These are phyloP conservation scores for Teunomyces barrocoloradensis DNA, from an alignment of 805 yeast genomes.

Conservation along the genomic window DNA sequence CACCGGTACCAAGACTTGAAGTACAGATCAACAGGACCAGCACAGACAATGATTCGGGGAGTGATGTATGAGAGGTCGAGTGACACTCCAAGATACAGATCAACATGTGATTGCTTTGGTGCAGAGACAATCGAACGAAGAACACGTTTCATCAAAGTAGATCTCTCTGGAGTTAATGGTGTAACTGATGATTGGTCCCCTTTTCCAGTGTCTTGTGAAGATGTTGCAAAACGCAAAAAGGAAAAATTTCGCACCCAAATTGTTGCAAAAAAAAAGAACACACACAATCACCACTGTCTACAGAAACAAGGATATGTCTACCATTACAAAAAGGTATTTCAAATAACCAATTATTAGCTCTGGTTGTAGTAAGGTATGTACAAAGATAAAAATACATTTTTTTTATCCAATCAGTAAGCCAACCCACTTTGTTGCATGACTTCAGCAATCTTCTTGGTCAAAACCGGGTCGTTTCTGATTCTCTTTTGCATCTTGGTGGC, in stretches of 20 bases:
- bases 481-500: constrained; percentile 88
- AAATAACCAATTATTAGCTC: background rate
- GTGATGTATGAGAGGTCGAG: constrained; percentile 70
- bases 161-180: too few relatives aligned
- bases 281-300: background rate
- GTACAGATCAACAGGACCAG: constrained; percentile 61
- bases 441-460: constrained; percentile 62
- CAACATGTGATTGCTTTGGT: constrained; percentile 21
- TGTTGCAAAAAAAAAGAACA: background rate
- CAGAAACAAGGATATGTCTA: background rate
- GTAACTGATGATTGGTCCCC: too few relatives aligned
- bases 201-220: too few relatives aligned
- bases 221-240: background rate
- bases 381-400: background rate
- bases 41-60: constrained; percentile 62
- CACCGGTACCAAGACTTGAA: constrained; percentile 51
- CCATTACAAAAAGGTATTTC: background rate
- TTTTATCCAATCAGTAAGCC: constrained; percentile 1
- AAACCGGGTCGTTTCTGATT: constrained; percentile 65
- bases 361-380: constrained; percentile 2
- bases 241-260: background rate
- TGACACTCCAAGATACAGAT: constrained; percentile 21
- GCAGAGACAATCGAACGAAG: constrained; percentile 19
- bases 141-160: constrained; percentile 10
- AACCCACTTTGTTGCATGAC: constrained; percentile 39